A percentile compares a stretch with the other conserved stretches of the same genome.
These are phyloP conservation scores for Carnegiea gigantea DNA, from an alignment of 179 eudicot genomes.

Conservation along the genomic window DNA sequence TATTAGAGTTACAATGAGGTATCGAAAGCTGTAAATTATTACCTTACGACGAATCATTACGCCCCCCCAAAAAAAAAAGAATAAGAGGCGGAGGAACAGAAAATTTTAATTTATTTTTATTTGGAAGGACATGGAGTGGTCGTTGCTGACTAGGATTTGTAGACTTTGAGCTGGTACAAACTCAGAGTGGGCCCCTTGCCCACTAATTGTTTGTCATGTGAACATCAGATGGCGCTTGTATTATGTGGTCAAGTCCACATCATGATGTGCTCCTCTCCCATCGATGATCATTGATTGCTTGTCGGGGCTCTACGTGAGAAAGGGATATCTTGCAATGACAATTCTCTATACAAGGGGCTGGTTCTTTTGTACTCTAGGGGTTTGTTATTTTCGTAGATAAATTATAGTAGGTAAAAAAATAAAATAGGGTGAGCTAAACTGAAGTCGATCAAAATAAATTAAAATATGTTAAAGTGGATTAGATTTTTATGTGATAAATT, in stretches of 20 bases:
- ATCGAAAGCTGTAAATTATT: too few relatives aligned
- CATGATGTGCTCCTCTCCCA: constrained; percentile 16
- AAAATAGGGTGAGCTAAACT: too few relatives aligned
- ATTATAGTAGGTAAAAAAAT: too few relatives aligned
- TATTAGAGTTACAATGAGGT: too few relatives aligned
- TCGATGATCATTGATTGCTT: constrained; percentile 21
- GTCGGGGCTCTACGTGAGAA: neutral
- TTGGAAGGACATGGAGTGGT: constrained; percentile 7
- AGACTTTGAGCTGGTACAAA: constrained; percentile 29
- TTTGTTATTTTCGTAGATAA: too few relatives aligned
- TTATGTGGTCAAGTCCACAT: constrained; percentile 24
- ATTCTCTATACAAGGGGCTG: neutral
- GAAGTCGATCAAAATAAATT: too few relatives aligned
- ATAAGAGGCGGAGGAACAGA: neutral
- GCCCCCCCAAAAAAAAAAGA: too few relatives aligned
- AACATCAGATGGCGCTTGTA: constrained; percentile 21
- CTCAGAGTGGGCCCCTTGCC: constrained; percentile 20
- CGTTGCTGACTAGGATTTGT: constrained; percentile 3
- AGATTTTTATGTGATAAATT: too few relatives aligned
- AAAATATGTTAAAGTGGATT: too few relatives aligned
- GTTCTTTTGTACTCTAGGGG: too few relatives aligned
- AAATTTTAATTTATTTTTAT: neutral
- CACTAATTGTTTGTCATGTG: constrained; percentile 16
- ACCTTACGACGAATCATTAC: too few relatives aligned
- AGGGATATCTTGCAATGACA: neutral